A percentile compares a stretch with the other conserved stretches of the same genome.
Conservation (phyloP, 2,329 filamentous ascomycete genomes). For the Botrytis galanthina region DNA sequence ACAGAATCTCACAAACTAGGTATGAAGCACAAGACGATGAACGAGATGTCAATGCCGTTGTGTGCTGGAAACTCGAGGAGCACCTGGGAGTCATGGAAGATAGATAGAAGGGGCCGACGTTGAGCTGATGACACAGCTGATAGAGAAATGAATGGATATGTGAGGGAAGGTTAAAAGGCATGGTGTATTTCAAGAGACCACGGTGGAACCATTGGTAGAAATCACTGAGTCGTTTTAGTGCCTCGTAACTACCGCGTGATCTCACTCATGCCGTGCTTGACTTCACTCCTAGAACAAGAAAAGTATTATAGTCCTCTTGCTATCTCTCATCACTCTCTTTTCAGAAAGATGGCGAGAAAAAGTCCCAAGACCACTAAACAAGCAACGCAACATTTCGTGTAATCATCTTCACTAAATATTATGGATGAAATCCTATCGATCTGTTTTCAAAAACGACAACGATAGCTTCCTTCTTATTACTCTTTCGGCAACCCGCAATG, state of each 20-base stretch:
- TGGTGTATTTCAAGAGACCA: background rate
- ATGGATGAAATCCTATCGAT: no score
- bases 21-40: background rate
- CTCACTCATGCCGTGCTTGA: accelerated
- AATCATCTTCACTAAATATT: background rate
- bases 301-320: background rate
- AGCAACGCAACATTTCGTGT: background rate
- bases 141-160: no score
- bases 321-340: background rate
- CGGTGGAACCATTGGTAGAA: background rate
- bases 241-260: background rate
- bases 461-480: background rate
- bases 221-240: background rate
- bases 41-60: background rate
- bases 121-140: background rate
- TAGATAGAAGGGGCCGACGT: background rate
- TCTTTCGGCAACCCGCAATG: background rate
- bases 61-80: no score
- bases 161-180: no score
- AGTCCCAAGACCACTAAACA: background rate
- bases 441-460: background rate
- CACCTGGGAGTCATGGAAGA: background rate
- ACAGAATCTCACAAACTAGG: accelerated
- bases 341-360: background rate
- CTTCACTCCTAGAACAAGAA: background rate